Evolutionary conservation across 305 asterid genomes (phyloP).

Genomic region (Euphrasia arctica): DNA sequence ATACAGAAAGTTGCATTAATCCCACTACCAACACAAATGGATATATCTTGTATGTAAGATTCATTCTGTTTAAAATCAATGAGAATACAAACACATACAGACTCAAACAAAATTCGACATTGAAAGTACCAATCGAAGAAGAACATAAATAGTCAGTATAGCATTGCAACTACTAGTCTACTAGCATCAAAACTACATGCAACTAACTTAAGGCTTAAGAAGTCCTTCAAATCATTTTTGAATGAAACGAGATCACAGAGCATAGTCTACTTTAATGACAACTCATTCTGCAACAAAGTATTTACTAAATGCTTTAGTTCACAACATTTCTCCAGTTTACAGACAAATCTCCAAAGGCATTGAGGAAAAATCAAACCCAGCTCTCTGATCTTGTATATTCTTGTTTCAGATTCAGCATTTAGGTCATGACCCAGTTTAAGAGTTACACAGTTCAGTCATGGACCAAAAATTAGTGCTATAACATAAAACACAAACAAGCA

Average conservation of each 20-base stretch:
- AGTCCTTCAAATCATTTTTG: neutral
- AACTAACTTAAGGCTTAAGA: too few relatives aligned
- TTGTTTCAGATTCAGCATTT: neutral
- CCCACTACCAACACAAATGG: neutral
- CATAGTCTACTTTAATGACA: conserved; percentile 1
- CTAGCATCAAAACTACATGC: neutral
- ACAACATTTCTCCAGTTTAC: neutral
- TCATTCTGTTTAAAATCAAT: conserved; percentile 1
- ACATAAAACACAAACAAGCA: conserved; percentile 2
- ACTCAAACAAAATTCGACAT: neutral
- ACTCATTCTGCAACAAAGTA: conserved; percentile 8
- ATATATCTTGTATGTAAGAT: neutral
- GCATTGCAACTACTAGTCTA: conserved; percentile 5
- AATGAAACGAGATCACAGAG: conserved; percentile 9
- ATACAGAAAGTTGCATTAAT: conserved; percentile 14
- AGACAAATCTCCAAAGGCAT: conserved; percentile 19
- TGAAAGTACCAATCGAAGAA: conserved; percentile 7
- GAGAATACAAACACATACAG: neutral
- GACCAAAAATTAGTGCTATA: neutral
- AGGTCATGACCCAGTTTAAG: neutral
- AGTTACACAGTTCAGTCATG: neutral
- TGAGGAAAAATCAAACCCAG: neutral
- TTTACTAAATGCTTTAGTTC: neutral
- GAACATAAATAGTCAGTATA: neutral
- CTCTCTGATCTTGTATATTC: conserved; percentile 6